A percentile compares a stretch with the other conserved stretches of the same genome.
Evolutionary conservation across 2,329 filamentous ascomycete genomes (phyloP).

Genomic region (Colletotrichum tanaceti): DNA sequence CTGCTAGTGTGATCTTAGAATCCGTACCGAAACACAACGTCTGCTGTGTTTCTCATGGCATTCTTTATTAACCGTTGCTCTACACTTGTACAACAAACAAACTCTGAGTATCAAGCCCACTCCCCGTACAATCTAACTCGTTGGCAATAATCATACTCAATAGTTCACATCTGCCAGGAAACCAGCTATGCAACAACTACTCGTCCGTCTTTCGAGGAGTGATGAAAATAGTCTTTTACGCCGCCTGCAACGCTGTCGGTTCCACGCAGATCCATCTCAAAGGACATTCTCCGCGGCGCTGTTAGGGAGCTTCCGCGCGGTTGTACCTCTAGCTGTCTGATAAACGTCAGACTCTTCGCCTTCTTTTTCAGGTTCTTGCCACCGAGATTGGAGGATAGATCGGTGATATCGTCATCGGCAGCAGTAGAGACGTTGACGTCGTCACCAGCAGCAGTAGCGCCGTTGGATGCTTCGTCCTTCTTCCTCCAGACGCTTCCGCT

Average conservation of each 20-base stretch:
- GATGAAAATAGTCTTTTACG: neutral
- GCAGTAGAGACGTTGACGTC: neutral
- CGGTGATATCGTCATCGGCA: neutral
- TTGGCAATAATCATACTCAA: neutral
- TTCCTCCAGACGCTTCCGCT: neutral
- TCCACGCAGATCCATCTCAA: neutral
- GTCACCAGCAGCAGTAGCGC: neutral
- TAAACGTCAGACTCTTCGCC: slow-evolving; percentile 13
- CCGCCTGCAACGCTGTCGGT: neutral
- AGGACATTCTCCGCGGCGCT: neutral
- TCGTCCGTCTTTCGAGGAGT: neutral
- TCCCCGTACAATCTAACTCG: neutral
- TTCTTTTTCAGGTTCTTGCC: neutral
- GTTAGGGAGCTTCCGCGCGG: neutral
- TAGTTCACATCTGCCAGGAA: neutral
- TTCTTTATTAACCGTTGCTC: neutral
- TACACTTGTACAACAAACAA: slow-evolving; percentile 6
- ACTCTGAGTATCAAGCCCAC: neutral
- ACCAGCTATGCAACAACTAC: neutral
- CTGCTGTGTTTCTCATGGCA: neutral
- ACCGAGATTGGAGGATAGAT: no score
- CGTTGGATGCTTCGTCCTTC: neutral
- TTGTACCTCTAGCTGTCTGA: neutral
- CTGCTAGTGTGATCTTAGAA: slow-evolving; percentile 11
- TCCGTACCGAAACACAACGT: neutral